Conservation (phyloP, 192 early-diverging fungal species). For the Coemansia sp. region DNA sequence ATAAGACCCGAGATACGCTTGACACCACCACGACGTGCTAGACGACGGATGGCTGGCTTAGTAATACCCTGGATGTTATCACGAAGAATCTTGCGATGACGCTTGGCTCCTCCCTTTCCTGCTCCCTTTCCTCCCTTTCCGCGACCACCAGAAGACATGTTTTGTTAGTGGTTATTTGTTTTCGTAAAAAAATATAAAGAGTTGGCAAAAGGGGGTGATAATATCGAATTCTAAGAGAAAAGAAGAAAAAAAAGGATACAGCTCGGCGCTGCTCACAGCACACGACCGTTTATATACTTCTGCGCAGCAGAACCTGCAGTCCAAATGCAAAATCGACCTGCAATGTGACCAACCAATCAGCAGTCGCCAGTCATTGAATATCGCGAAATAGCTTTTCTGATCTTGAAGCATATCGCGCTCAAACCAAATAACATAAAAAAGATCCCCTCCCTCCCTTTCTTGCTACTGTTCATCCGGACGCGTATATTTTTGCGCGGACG, state of each 20-base stretch:
- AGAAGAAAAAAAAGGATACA: neutral
- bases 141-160: slow-evolving; percentile 89
- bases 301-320: neutral
- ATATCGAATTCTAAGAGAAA: neutral
- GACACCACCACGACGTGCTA: slow-evolving; percentile 98
- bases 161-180: slow-evolving; percentile 11
- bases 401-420: neutral
- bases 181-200: neutral
- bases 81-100: slow-evolving; percentile 99
- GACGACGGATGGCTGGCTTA: slow-evolving; percentile 98
- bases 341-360: slow-evolving; percentile 18
- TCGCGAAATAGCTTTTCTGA: neutral
- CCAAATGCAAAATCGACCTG: slow-evolving; percentile 19
- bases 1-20: slow-evolving; percentile 99
- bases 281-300: slow-evolving; percentile 9
- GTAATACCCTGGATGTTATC: slow-evolving; percentile 96
- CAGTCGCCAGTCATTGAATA: neutral
- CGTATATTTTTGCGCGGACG: neutral
- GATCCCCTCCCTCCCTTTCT: neutral
- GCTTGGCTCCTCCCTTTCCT: slow-evolving; percentile 99
- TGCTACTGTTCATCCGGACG: neutral
- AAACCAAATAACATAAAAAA: neutral
- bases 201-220: neutral
- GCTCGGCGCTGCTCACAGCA: too few species aligned
- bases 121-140: slow-evolving; percentile 99